Conservation (phyloP, 1,139 yeast species). For the Scheffersomyces titani region DNA sequence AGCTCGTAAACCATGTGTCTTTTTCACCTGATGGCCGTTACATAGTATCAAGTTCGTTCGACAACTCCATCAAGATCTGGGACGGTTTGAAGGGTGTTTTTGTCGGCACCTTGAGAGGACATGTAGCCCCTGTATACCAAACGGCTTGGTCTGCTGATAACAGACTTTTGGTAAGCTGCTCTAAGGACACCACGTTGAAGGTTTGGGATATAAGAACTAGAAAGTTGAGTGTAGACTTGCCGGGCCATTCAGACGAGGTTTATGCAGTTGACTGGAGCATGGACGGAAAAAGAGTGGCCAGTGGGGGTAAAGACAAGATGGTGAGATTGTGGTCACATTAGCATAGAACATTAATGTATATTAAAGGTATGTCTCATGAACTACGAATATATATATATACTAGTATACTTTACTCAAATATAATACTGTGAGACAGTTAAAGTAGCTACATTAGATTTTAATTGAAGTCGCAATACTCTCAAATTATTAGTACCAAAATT, state of each 20-base stretch:
- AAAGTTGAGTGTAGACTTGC: constrained; percentile 83
- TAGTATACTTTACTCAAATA: neutral
- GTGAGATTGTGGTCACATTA: constrained; percentile 90
- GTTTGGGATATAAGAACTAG: constrained; percentile 94
- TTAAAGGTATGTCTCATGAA: too few relatives aligned
- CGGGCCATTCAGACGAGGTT: constrained; percentile 95
- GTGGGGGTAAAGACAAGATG: constrained; percentile 96
- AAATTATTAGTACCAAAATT: too few relatives aligned
- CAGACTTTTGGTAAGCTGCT: constrained; percentile 85
- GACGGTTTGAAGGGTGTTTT: constrained; percentile 93
- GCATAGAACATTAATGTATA: neutral
- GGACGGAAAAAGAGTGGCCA: constrained; percentile 89
- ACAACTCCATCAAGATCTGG: constrained; percentile 93
- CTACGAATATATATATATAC: too few relatives aligned
- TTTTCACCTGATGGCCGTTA: constrained; percentile 95
- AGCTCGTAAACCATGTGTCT: constrained; percentile 91
- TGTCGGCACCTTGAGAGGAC: constrained; percentile 89
- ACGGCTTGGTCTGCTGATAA: constrained; percentile 99
- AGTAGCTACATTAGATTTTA: too few relatives aligned
- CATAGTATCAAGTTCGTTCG: constrained; percentile 92
- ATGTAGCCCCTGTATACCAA: constrained; percentile 96
- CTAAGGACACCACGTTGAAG: constrained; percentile 94
- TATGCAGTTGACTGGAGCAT: constrained; percentile 98
- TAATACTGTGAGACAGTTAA: neutral
- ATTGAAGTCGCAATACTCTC: too few relatives aligned